Conservation (phyloP, 1,284 basidiomycete genomes). For the Sphagnurus paluster region DNA sequence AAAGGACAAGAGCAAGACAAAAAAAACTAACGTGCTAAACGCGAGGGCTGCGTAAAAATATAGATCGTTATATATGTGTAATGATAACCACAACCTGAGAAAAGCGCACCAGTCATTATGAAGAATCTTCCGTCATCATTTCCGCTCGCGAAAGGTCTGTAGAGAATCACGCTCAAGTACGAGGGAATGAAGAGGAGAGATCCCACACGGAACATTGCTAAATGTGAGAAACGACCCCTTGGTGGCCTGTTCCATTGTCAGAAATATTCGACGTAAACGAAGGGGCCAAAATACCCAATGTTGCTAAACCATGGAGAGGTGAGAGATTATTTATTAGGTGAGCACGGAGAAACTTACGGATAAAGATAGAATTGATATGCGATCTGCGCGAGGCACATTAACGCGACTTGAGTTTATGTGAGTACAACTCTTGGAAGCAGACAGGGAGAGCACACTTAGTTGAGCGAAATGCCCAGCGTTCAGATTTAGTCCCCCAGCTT, state of each 20-base stretch:
- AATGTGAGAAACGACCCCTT: constrained; percentile 78
- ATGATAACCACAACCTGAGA: too few relatives aligned
- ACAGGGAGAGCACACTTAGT: constrained; percentile 51
- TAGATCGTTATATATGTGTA: constrained; percentile 10
- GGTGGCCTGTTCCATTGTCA: constrained; percentile 45
- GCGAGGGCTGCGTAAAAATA: constrained; percentile 49
- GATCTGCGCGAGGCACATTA: constrained; percentile 82
- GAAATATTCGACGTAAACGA: constrained; percentile 7
- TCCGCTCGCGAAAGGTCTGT: constrained; percentile 65
- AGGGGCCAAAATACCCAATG: constrained; percentile 38
- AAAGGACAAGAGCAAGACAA: constrained; percentile 1
- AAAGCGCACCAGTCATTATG: constrained; percentile 65
- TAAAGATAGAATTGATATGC: constrained; percentile 85
- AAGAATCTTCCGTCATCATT: constrained; percentile 62
- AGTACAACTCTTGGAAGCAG: constrained; percentile 14
- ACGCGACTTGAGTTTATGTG: constrained; percentile 51
- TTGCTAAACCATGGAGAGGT: constrained; percentile 32
- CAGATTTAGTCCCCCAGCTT: constrained; percentile 71
- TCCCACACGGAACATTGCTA: constrained; percentile 83
- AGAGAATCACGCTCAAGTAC: constrained; percentile 72
- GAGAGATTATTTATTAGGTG: not conserved
- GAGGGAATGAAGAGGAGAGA: constrained; percentile 77
- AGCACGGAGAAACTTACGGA: constrained; percentile 55
- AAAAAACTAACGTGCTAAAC: constrained; percentile 65
- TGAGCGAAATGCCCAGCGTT: constrained; percentile 83